Conservation (phyloP, 139 green algal species). For the Picocystis salinarum region DNA sequence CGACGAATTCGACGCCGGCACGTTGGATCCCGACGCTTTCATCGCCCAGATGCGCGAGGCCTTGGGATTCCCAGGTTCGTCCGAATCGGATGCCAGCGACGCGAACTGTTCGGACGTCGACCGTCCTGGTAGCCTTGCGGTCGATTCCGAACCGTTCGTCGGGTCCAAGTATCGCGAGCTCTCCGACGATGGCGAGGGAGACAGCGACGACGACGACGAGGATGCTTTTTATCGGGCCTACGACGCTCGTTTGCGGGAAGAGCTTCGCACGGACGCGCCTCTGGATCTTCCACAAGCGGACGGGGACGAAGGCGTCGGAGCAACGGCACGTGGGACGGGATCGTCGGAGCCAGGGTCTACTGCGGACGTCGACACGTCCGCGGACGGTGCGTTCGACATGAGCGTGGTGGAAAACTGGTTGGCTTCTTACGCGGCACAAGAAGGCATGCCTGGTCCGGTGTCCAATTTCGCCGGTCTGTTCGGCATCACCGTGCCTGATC, state of each 20-base stretch:
- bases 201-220: too few relatives aligned
- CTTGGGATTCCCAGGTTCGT: not conserved
- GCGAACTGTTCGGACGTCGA: too few relatives aligned
- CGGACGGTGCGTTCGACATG: conserved; percentile 40
- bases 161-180: too few relatives aligned
- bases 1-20: not conserved
- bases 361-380: not conserved
- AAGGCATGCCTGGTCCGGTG: conserved; percentile 47
- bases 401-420: conserved; percentile 56
- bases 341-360: not conserved
- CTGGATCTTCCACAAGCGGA: too few relatives aligned
- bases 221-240: too few relatives aligned
- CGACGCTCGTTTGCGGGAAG: too few relatives aligned
- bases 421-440: conserved; percentile 39
- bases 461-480: conserved; percentile 48
- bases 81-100: too few relatives aligned
- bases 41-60: not conserved
- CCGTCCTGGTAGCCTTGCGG: too few relatives aligned
- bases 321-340: not conserved
- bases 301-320: too few relatives aligned
- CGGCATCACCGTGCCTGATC: conserved; percentile 37
- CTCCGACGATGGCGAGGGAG: too few relatives aligned
- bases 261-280: too few relatives aligned
- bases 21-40: conserved; percentile 1
- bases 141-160: too few relatives aligned